Base-by-base conservation (phyloP, 179 eudicot species). In the Monotropa hypopitys region DNA sequence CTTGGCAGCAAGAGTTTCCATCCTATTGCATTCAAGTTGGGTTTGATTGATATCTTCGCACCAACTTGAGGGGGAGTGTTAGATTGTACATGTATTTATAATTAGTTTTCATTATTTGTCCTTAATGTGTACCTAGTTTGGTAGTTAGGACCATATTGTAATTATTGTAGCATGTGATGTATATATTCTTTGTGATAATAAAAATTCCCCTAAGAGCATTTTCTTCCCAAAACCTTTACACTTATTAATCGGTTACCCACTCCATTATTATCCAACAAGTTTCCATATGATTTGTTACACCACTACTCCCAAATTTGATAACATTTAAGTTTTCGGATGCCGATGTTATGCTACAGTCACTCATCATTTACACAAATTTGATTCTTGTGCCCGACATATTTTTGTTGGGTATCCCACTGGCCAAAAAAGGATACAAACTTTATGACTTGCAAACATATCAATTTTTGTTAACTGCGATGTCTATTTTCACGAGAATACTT, bases 261-360 rank as follows among this genome's bases (percentile, higher is more conserved):
- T 11, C 75, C 57, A 20, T 30, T 50, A 21, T 18, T 51, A 16
- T 51, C n/a, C 50, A 40, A 74, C 5, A 4, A 2, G 40, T 38
- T 38, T 10, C 69, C 69, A 12, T 63, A 12, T 16, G 43, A 63
- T 40, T 20, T 72, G 20, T 21, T 53, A 35, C 23, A 20, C 65
- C 53, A 73, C 9, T 3, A 21, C 65, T 1, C 78, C 76, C 12
- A 5, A 13, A 21, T 42, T 72, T 35, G 15, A 7, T 32, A 59
- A 70, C 20, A 7, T 81, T 0, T 76, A 26, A 23, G 72, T 68
- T 4, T 78, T 81, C 78, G 80, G 82, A 53, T 68, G 79, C 7
- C 23, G 68, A 0, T 76, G 80, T 21, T 63, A 62, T 63, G 74
- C 79, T 0, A 65, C 20, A 6, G 18, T 18, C 5, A 16, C n/a